phyloP scores from a whole-genome alignment of 2,329 filamentous ascomycete species.

The Thermothelomyces thermophilus region DNA sequence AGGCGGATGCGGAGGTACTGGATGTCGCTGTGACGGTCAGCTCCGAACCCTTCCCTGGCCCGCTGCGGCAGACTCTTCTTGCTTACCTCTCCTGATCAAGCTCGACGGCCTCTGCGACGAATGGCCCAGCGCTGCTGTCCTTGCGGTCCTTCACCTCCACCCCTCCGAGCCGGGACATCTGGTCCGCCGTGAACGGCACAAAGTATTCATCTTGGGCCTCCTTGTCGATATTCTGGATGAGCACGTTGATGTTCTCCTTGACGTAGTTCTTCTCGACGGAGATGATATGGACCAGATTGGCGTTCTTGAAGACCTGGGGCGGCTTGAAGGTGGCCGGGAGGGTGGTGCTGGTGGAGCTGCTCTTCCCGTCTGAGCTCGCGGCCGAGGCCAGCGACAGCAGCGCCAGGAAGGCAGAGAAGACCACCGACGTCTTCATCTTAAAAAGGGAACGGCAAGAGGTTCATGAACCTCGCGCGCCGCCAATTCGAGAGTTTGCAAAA shows the following conservation, averaged over 20 bases:
- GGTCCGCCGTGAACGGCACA: constrained; percentile 71
- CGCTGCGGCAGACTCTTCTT: constrained; percentile 10
- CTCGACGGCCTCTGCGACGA: constrained; percentile 63
- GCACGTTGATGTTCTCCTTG: constrained; percentile 86
- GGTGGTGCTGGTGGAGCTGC: constrained; percentile 47
- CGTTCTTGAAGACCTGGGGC: constrained; percentile 87
- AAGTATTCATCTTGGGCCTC: constrained; percentile 85
- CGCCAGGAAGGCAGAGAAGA: constrained; percentile 53
- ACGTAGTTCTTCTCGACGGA: constrained; percentile 91
- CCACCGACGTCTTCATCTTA: constrained; percentile 43
- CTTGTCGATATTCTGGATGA: constrained; percentile 79
- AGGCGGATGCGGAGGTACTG: constrained; percentile 84
- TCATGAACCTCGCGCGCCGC: constrained; percentile 26
- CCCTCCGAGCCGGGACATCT: constrained; percentile 72
- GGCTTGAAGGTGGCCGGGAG: constrained; percentile 68
- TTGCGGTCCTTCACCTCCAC: constrained; percentile 94
- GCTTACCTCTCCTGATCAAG: constrained; percentile 52
- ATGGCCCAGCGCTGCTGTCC: constrained; percentile 58
- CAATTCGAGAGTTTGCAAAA: constrained; percentile 15
- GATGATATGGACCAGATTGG: constrained; percentile 81
- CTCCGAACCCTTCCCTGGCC: background rate
- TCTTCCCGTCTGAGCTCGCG: constrained; percentile 21
- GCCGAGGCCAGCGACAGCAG: constrained; percentile 45
- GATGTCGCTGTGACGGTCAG: constrained; percentile 46
- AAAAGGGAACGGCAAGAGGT: constrained; percentile 18